Conservation (phyloP, 257 asterid genomes). For the Przewalskia tangutica region DNA sequence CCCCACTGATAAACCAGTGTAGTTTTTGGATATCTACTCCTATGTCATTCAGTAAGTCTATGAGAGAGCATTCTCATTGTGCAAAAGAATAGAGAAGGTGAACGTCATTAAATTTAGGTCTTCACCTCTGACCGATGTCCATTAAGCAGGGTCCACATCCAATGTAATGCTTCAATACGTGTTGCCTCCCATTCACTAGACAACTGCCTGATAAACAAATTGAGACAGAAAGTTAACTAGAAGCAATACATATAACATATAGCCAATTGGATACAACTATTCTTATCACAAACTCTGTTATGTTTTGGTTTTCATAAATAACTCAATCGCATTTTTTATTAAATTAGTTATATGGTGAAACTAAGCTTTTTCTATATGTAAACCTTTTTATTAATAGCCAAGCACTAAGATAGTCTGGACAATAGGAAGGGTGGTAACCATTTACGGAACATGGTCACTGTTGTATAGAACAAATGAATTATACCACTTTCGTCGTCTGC, state of each 20-base stretch:
- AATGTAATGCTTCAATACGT: slow-evolving; percentile 90
- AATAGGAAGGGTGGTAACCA: background rate
- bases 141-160: slow-evolving; percentile 76
- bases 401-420: background rate
- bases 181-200: slow-evolving; percentile 97
- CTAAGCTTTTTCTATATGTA: background rate
- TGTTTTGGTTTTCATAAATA: background rate
- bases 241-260: background rate
- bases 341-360: background rate
- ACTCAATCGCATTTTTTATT: background rate
- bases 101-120: background rate
- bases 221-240: background rate
- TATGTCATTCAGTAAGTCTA: background rate
- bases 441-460: background rate
- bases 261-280: background rate
- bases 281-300: background rate
- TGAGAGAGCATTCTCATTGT: background rate
- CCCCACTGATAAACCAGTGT: background rate
- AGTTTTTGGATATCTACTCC: background rate
- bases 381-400: background rate
- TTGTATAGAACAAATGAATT: background rate
- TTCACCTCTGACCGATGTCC: slow-evolving; percentile 71
- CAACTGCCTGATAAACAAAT: slow-evolving; percentile 54
- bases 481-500: background rate
- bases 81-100: background rate